phyloP scores from a whole-genome alignment of 768 basidiomycete genomes.

The Paxillus involutus region DNA sequence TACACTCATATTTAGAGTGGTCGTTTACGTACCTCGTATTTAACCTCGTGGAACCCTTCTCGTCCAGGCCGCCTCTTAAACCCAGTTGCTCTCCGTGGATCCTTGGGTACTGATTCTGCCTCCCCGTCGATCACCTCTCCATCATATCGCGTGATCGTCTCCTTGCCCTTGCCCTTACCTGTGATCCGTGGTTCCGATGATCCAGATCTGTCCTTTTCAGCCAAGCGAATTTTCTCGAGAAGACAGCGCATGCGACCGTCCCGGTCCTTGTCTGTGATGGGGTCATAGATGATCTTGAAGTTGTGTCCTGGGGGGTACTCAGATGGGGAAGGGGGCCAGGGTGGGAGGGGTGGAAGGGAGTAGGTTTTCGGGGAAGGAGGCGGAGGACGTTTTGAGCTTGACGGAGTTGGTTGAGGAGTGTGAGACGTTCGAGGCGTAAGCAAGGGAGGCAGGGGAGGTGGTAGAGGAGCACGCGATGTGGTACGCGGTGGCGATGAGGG shows the following conservation, averaged over 20 bases:
- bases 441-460: conserved; percentile 18
- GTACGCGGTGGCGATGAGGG: conserved; percentile 23
- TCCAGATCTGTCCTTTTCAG: conserved; percentile 28
- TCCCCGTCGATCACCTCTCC: conserved; percentile 54
- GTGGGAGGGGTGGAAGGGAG: conserved; percentile 43
- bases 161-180: conserved; percentile 66
- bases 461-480: conserved; percentile 26
- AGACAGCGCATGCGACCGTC: conserved; percentile 39
- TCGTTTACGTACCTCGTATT: conserved; percentile 53
- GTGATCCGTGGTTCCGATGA: conserved; percentile 43
- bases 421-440: conserved; percentile 22
- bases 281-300: conserved; percentile 68
- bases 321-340: conserved; percentile 56
- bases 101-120: conserved; percentile 40
- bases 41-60: conserved; percentile 42
- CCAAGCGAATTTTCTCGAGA: conserved; percentile 40
- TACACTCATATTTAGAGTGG: neutral
- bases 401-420: conserved; percentile 28
- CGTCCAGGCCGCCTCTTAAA: conserved; percentile 33
- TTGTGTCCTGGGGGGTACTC: conserved; percentile 48
- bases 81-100: conserved; percentile 54
- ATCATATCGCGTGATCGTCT: conserved; percentile 50
- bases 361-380: conserved; percentile 33
- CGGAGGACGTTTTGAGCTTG: conserved; percentile 19
- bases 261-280: conserved; percentile 46